phyloP scores from a whole-genome alignment of 1,284 basidiomycete species.

The Farysia itapuensis region DNA sequence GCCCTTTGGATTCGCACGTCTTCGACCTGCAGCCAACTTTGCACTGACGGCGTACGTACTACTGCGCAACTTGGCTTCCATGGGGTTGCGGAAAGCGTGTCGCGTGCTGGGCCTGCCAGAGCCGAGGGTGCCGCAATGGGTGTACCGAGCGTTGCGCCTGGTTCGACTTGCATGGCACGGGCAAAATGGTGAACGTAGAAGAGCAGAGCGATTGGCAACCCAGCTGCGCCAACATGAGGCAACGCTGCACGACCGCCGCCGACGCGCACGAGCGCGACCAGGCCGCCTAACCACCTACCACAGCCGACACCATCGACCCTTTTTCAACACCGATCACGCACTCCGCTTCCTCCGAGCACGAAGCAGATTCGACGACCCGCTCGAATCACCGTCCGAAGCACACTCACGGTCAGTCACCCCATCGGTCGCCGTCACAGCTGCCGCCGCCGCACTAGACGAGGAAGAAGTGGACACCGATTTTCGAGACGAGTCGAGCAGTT shows the following conservation, averaged over 20 bases:
- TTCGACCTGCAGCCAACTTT: slow-evolving; percentile 11
- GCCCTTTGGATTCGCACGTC: slow-evolving; percentile 8
- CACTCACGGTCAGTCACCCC: no score
- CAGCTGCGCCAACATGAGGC: background rate
- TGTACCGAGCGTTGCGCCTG: slow-evolving; percentile 19
- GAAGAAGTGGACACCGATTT: background rate
- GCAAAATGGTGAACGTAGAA: slow-evolving; percentile 42
- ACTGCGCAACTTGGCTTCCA: slow-evolving; percentile 4
- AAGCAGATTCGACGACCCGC: background rate
- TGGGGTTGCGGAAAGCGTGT: slow-evolving; percentile 3
- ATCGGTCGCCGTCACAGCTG: no score
- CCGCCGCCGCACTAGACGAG: background rate
- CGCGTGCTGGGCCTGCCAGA: slow-evolving; percentile 10
- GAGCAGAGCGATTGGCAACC: slow-evolving; percentile 13
- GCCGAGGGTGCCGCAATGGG: slow-evolving; percentile 20
- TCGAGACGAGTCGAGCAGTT: background rate
- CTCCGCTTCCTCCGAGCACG: background rate
- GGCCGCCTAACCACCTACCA: background rate
- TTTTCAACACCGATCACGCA: background rate
- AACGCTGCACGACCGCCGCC: background rate
- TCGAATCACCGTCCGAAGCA: background rate
- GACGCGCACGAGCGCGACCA: background rate
- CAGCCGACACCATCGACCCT: background rate
- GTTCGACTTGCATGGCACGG: slow-evolving; percentile 55
- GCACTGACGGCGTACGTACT: slow-evolving; percentile 7